Percentiles rank a stretch among this genome's conserved stretches.
Evolutionary conservation across 331 rosid species (phyloP).

Genomic region (Cucumis variabilis): DNA sequence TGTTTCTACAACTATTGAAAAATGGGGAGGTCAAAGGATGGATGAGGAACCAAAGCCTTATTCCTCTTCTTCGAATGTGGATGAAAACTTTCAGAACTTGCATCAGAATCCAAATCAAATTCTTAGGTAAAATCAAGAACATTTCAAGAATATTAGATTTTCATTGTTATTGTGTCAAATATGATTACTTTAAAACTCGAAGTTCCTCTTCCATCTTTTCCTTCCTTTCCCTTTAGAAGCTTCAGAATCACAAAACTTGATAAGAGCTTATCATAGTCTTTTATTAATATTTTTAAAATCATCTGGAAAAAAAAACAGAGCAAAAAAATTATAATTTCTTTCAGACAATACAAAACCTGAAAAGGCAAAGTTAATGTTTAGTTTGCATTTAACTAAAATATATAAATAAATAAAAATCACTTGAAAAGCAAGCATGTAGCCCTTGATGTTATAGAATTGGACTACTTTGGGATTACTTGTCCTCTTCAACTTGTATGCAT

Average conservation of each 20-base stretch:
- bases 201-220: not conserved
- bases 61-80: not conserved
- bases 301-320: not conserved
- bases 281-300: not conserved
- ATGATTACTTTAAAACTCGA: not conserved
- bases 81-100: not conserved
- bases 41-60: not conserved
- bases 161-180: too few relatives aligned
- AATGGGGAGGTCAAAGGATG: too few relatives aligned
- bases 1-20: too few relatives aligned
- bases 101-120: not conserved
- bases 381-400: too few relatives aligned
- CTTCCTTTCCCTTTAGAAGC: not conserved
- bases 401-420: too few relatives aligned
- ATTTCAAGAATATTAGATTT: not conserved
- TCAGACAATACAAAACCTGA: not conserved
- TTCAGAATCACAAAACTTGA: not conserved
- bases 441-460: too few relatives aligned
- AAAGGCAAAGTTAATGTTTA: too few relatives aligned
- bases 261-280: not conserved
- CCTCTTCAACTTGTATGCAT: too few relatives aligned
- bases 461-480: too few relatives aligned
- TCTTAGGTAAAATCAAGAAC: not conserved
- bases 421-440: too few relatives aligned
- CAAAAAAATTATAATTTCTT: not conserved